Evolutionary conservation across 2,329 filamentous ascomycete species (phyloP), one percentile per base, ranked within the genome.

Genomic region (Xylariaceae sp.): DNA sequence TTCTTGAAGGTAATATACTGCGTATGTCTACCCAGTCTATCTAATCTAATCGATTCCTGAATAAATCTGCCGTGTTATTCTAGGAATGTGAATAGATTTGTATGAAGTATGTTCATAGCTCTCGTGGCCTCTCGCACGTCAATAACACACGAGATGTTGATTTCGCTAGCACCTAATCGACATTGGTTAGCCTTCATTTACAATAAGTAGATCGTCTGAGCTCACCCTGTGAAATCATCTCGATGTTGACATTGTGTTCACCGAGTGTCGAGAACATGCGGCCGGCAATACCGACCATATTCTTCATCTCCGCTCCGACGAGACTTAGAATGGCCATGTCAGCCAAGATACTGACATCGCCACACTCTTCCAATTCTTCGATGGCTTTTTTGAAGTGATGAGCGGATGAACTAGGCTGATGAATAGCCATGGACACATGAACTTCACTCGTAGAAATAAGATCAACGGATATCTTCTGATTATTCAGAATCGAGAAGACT

Each of bases 81-180:
- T 70, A 97, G 80, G 76, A 97, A 97, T 1, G 92, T 97, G 73
- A 99, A 97, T 59, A 99, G 84, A 77, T 92, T 93, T 17, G 94
- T 97, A 74, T 99, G 94, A 65, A 99, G 82, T 70, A 97, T 91
- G 73, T 95, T 97, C 81, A 99, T 88, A 37, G 94, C 94, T 67
- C 94, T 86, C 67, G 92, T 91, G 18, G 94, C 92, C 72, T 97
- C 92, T 66, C 87, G 82, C 66, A 91, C 90, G 69, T 95, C 91
- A 72, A 99, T 96, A 51, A 99, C 94, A 72, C 94, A 99, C 9
- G 92, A 96, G 62, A 99, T 99, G 74, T 97, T 99, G 76, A 99
- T 99, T 79, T 99, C 94, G 73, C 92, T 97, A 30, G 94, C 94
- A 69, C 92, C 92, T 96, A 47, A 35, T 57, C 10, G 11, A 5